Percentiles rank a stretch among this genome's conserved stretches.
These are phyloP conservation scores for Fusarium illudens DNA, from an alignment of 2,329 filamentous ascomycete species.

Conservation along the genomic window DNA sequence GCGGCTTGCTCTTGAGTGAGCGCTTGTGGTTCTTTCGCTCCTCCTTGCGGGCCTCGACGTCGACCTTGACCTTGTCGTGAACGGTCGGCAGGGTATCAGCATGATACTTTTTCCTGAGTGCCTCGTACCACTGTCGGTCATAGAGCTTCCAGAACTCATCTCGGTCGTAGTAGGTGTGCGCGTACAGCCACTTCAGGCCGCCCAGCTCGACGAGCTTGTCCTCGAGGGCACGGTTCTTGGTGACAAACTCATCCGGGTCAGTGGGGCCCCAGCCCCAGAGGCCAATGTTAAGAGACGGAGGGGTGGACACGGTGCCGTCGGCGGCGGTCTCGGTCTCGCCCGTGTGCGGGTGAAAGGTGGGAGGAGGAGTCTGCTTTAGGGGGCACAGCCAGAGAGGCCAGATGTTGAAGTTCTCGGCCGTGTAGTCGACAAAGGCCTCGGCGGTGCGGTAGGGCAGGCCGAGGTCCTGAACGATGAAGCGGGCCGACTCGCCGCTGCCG, in stretches of 20 bases:
- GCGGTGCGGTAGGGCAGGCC: slow-evolving; percentile 63
- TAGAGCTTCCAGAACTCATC: slow-evolving; percentile 75
- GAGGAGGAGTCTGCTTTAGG: slow-evolving; percentile 56
- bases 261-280: slow-evolving; percentile 81
- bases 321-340: slow-evolving; percentile 43
- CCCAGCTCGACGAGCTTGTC: slow-evolving; percentile 72
- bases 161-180: slow-evolving; percentile 83
- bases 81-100: slow-evolving; percentile 71
- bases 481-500: slow-evolving; percentile 69
- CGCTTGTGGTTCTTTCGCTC: slow-evolving; percentile 51
- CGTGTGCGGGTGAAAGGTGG: slow-evolving; percentile 65
- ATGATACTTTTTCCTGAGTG: slow-evolving; percentile 67
- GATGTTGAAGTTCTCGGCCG: slow-evolving; percentile 58
- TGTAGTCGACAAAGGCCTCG: slow-evolving; percentile 65
- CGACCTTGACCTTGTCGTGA: slow-evolving; percentile 74
- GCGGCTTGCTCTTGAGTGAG: slow-evolving; percentile 59
- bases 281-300: slow-evolving; percentile 68
- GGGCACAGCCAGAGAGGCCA: slow-evolving; percentile 70
- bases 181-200: slow-evolving; percentile 88
- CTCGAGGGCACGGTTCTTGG: slow-evolving; percentile 76
- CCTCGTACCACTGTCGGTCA: slow-evolving; percentile 66
- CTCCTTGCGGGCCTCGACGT: slow-evolving; percentile 55
- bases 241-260: slow-evolving; percentile 66
- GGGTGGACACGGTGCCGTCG: slow-evolving; percentile 32
- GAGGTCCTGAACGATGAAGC: slow-evolving; percentile 75